Evolutionary conservation across 2,329 filamentous ascomycete species (phyloP).

Genomic region (Penicillium sp.): DNA sequence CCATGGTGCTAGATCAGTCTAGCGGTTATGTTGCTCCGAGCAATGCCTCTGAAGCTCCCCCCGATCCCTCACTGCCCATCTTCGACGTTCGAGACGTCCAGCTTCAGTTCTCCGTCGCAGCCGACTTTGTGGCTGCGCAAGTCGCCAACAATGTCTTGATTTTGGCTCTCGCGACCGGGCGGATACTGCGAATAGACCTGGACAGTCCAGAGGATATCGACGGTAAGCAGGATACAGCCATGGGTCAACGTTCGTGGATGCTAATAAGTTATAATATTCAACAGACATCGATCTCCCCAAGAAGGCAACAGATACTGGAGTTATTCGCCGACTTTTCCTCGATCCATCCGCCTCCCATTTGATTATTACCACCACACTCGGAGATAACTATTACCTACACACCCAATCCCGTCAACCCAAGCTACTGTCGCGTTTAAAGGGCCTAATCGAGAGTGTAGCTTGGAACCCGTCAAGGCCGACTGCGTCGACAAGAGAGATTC

Average conservation of each 20-base stretch:
- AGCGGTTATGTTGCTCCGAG: slow-evolving; percentile 69
- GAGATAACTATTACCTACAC: slow-evolving; percentile 97
- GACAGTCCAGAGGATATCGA: slow-evolving; percentile 95
- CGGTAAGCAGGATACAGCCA: slow-evolving; percentile 46
- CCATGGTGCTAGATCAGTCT: slow-evolving; percentile 67
- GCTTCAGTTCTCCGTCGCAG: slow-evolving; percentile 88
- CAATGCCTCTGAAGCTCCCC: slow-evolving; percentile 56
- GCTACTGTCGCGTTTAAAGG: slow-evolving; percentile 73
- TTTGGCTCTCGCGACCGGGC: slow-evolving; percentile 83
- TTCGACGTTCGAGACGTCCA: slow-evolving; percentile 92
- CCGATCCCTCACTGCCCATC: slow-evolving; percentile 69
- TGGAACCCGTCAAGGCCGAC: slow-evolving; percentile 95
- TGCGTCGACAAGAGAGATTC: slow-evolving; percentile 88
- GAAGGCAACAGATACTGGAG: slow-evolving; percentile 81
- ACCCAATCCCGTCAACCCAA: slow-evolving; percentile 88
- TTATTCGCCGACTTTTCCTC: slow-evolving; percentile 94
- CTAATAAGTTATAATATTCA: slow-evolving; percentile 14
- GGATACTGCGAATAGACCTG: slow-evolving; percentile 89
- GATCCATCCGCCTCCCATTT: slow-evolving; percentile 95
- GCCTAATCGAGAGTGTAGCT: slow-evolving; percentile 85
- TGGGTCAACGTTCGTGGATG: not conserved
- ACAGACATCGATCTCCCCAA: slow-evolving; percentile 95
- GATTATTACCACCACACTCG: slow-evolving; percentile 81
- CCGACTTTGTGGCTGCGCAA: slow-evolving; percentile 93
- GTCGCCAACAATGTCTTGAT: slow-evolving; percentile 97